These are phyloP conservation scores for Thelephora ganbajun DNA, from an alignment of 768 basidiomycete species.

Conservation along the genomic window DNA sequence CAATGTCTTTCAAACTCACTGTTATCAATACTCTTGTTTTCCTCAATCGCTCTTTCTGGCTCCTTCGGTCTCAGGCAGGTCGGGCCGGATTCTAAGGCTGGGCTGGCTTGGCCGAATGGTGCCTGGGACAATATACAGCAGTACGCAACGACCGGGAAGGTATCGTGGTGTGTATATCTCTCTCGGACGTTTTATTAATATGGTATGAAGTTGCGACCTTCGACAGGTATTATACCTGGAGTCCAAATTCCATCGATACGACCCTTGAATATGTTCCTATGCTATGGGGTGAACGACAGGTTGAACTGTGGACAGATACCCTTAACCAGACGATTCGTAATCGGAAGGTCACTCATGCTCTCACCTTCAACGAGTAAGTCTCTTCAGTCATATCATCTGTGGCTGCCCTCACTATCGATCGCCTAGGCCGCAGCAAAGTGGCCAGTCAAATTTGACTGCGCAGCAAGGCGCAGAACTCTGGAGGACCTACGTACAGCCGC, in stretches of 20 bases:
- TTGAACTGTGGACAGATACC: conserved; percentile 24
- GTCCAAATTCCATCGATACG: conserved; percentile 19
- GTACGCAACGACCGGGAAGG: conserved; percentile 29
- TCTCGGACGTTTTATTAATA: neutral
- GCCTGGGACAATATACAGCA: conserved; percentile 27
- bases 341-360: conserved; percentile 24
- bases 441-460: conserved; percentile 38
- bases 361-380: conserved; percentile 38
- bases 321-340: conserved; percentile 27
- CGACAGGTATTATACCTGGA: conserved; percentile 41
- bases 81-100: conserved; percentile 24
- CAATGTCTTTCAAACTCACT: too few species aligned
- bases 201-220: neutral
- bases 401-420: conserved; percentile 7
- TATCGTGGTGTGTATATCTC: conserved; percentile 28
- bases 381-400: conserved; percentile 13
- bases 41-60: conserved; percentile 40
- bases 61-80: conserved; percentile 23
- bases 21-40: conserved; percentile 40
- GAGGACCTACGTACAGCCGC: conserved; percentile 37
- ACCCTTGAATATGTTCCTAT: conserved; percentile 41
- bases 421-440: conserved; percentile 21
- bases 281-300: conserved; percentile 32
- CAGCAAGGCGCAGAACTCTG: conserved; percentile 35
- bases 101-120: conserved; percentile 35